Evolutionary conservation across 805 yeast genomes (phyloP).

Genomic region (Kodamaea leandrae): DNA sequence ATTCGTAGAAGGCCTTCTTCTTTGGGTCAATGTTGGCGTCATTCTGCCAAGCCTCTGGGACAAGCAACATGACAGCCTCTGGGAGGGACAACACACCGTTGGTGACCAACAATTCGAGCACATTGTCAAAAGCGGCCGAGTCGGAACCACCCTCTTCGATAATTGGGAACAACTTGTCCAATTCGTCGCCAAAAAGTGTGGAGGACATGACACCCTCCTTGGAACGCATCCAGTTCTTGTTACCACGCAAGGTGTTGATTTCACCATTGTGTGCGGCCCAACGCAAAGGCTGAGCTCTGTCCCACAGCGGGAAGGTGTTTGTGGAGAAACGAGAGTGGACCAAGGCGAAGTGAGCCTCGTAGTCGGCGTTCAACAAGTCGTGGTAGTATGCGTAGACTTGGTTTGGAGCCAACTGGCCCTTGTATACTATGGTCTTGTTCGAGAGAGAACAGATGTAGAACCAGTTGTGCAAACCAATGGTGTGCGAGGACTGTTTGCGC

Average conservation of each 20-base stretch:
- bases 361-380: constrained; percentile 87
- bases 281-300: constrained; percentile 96
- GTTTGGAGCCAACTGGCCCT: constrained; percentile 95
- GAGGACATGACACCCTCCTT: constrained; percentile 96
- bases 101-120: constrained; percentile 83
- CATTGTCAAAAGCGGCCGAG: constrained; percentile 97
- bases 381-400: constrained; percentile 95
- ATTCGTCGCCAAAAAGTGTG: constrained; percentile 81
- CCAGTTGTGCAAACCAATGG: constrained; percentile 95
- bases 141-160: constrained; percentile 99
- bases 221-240: constrained; percentile 99
- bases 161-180: constrained; percentile 88
- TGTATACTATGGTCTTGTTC: constrained; percentile 87
- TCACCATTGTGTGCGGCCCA: constrained; percentile 99
- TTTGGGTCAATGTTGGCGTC: constrained; percentile 83
- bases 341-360: constrained; percentile 91
- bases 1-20: constrained; percentile 92
- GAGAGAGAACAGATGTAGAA: constrained; percentile 93
- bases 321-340: constrained; percentile 98
- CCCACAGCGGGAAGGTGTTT: constrained; percentile 99
- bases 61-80: constrained; percentile 94
- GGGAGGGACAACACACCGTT: constrained; percentile 92
- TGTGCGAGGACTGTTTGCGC: constrained; percentile 85
- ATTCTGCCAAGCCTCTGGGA: constrained; percentile 98
- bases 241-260: constrained; percentile 94